Evolutionary conservation across 495 filamentous ascomycete genomes (phyloP), one percentile per base, ranked within the genome.

Genomic region (Ascodesmis nigricans): DNA sequence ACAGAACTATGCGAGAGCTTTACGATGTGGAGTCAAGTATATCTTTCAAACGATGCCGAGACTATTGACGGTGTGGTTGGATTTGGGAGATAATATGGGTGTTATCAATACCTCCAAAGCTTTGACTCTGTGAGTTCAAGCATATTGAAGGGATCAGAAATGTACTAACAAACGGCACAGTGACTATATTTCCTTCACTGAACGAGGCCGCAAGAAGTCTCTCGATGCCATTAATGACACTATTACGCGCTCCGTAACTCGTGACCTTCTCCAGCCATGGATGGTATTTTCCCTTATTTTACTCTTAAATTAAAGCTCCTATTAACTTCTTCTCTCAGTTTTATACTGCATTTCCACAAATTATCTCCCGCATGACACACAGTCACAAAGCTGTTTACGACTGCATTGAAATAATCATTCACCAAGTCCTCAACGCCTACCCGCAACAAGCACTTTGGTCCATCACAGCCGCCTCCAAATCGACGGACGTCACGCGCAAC

Each of bases 371-470:
- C 18, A 93, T 99, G 31, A 75, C 74, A 28, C 84, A 95, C 57
- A 68, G 77, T 0, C 77, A 91, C 53, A 45, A 42, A 14, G 66
- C 71, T 6, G 78, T 92, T 11, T 83, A 74, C 53, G 64, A 68
- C 29, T 52, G 78, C 8, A 62, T 99, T 21, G 63, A 74, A 31
- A 62, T 60, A 15, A 79, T 91, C 41, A 81, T 95, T 29, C 56
- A 73, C 23, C 87, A 77, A 48, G 75, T 91, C 26, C 72, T 91
- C 16, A 58, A 67, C 14, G 55, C 65, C 10, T 71, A 91, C 50
- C 84, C 87, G 2, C 75, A 78, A 45, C 87, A 95, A 55, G 75
- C 83, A n/a, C 53, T 95, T 29, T 99, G 87, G 90, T 78, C 71
- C 40, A 57, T 95, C 8, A 66, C 93, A 33, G 78, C 84, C 4